Evolutionary conservation across 2,329 filamentous ascomycete species (phyloP), one percentile per base, ranked within the genome.

Genomic region (Didymosphaeria variabile): DNA sequence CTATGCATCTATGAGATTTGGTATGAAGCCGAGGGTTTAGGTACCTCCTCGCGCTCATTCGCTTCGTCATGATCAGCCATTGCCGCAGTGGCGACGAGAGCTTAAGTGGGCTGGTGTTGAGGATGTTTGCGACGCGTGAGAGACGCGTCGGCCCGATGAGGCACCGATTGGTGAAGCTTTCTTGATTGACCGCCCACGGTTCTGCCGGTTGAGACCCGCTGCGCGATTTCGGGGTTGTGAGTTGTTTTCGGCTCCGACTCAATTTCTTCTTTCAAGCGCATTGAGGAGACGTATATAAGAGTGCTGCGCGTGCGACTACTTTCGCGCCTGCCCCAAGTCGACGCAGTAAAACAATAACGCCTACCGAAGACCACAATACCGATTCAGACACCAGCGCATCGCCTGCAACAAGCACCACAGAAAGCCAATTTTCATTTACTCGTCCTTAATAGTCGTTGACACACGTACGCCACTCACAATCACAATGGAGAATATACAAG

Each of bases 1-100:
- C 62, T n/a, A 29, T 7, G 21, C 13, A 6, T 15, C n/a, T 9
- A 12, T 12, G 8, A 31, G 49, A 42, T 52, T 54, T 56, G 44
- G 32, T 13, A 29, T 15, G 8, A 51, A 15, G n/a, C 2, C 21
- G 17, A 19, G 51, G 15, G 19, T 15, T 2, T 19, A 17, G 13
- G 19, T 55, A 76, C 76, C 63, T 78, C 76, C 69, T 77, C 75
- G 51, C 69, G 70, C 52, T 75, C 71, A 19, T 62, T 62, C 19
- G 67, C 66, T 10, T 69, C 67, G 54, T 70, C 62, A 23, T 55
- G 66, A 15, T 72, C 67, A 19, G 74, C 64, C 74, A 74, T 77
- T 21, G 26, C 58, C 57, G 38, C 23, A 32, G 34, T 45, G 34
- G 32, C 34, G 26, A 17, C 13, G 47, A 13, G 19, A 2, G 15